phyloP scores from a whole-genome alignment of 2,329 filamentous ascomycete species.

The Botrytis hyacinthi region DNA sequence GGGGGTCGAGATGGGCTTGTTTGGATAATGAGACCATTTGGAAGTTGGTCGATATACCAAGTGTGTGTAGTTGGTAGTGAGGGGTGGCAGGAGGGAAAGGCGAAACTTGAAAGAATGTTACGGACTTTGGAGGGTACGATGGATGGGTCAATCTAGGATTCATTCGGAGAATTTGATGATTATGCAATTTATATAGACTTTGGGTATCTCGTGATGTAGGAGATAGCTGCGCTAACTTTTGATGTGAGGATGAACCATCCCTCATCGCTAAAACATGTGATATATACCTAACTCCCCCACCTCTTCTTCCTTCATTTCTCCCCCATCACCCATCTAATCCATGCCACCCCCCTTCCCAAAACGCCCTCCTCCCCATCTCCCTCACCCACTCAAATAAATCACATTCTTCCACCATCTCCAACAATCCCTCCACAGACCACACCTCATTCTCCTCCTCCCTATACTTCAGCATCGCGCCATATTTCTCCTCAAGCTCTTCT shows the following conservation, averaged over 20 bases:
- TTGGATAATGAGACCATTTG: no score
- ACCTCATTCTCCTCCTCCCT: not conserved
- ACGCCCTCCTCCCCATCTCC: not conserved
- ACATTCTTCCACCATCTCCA: not conserved
- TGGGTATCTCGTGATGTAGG: not conserved
- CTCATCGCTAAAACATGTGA: not conserved
- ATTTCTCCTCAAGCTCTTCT: not conserved
- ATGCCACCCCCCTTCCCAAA: not conserved
- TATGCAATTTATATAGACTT: not conserved
- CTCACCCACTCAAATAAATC: not conserved
- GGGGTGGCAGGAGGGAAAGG: not conserved
- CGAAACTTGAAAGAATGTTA: no score
- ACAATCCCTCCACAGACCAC: not conserved
- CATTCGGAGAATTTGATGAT: not conserved
- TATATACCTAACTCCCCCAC: not conserved
- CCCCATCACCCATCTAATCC: no score
- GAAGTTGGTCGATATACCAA: no score
- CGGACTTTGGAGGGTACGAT: not conserved
- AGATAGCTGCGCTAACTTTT: not conserved
- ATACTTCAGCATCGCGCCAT: not conserved
- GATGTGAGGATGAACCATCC: not conserved
- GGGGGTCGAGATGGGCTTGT: no score
- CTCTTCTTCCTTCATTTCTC: not conserved
- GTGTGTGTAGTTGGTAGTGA: not conserved
- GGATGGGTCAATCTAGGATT: not conserved